Base-by-base conservation (phyloP, 371 early-diverging fungal species). In the Mucor circinelloides region DNA sequence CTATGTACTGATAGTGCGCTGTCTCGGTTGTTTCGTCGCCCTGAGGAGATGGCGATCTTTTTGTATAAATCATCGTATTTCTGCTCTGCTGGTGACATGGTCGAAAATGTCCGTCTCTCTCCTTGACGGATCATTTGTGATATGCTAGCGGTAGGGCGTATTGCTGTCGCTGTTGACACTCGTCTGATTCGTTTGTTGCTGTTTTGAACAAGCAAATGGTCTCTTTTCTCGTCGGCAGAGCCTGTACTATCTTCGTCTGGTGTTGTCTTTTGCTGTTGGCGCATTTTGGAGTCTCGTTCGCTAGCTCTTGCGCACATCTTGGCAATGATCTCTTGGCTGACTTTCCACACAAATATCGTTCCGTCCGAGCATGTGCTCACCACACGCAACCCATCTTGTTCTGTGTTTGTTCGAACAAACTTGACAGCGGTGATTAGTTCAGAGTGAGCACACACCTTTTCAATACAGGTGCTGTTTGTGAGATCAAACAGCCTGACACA, bases 351-450 rank as follows among this genome's bases (percentile, higher is more conserved):
- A 74, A 93, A 87, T 9, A 94, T 78, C 13, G 91, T 92, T 0
- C 94, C 93, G 68, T 95, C 94, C 0, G 89, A 91, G 63, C 90
- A 87, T 6, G 93, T 91, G 9, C 93, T 90, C 27, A 92, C 76
- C 4, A 95, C 72, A 0, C 89, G 82, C 12, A 85, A 60, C 19
- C 80, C 77, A 31, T 70, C 42, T 50, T 66, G 38, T 58, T 85
- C 87, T 1, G 68, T 69, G 4, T 78, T 80, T 0, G 78, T 74
- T 10, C 68, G 68, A 12, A 83, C 21, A 72, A 95, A 94, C 54
- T 83, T 84, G 44, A 94, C 86, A 10, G 85, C 74, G 0, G 95
- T 95, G 17, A 95, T 88, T 21, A 91, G 74, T 63, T 95, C 95
- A 0, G 93, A 85, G 71, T 94, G 94, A 0, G 92, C 93, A 46